Evolutionary conservation across 1,284 basidiomycete species (phyloP), one percentile per base, ranked within the genome.

Genomic region (Kalmanozyma brasiliensis): DNA sequence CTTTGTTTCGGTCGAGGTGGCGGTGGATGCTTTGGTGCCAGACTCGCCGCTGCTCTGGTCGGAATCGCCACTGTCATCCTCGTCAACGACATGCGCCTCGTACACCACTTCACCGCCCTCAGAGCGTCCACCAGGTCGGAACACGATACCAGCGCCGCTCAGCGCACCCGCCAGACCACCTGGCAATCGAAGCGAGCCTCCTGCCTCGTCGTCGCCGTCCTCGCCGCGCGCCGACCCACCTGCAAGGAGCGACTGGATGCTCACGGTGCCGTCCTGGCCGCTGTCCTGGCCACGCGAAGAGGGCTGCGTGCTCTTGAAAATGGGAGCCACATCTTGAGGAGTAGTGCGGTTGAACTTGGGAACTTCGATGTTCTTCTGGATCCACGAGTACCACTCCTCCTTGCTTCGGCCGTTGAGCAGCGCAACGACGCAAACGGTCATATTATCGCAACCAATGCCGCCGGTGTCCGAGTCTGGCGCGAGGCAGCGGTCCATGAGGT

Each of bases 391-490:
- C 96, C 96, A 99, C 80, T 96, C 89, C 67, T 93, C 90, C 81
- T 90, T 89, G 14, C 93, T 93, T 60, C 89, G 89, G 29, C 92
- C 94, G 67, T 91, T 87, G 29, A 96, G 87, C 45, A 98, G 82
- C 4, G 93, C 96, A 44, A 98, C 88, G 58, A 98, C 87, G 72
- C 97, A 87, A 52, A 96, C 86, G 0, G 96, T 98, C 96, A 99
- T 99, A 85, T 99, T 98, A 85, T 99, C 96, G 82, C 94, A 98
- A 20, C 96, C 96, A 64, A 98, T 92, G 16, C 96, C 95, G 40
- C 92, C 93, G 36, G 91, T 91, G 42, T 91, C 91, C 2, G 92
- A 91, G 82, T 97, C 93, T 1, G 94, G 94, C 11, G 96, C 94
- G 42, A 98, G 87, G 82, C 96, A 98, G 71, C 91, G 89, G 69